Percentiles rank a stretch among this genome's conserved stretches.
Conservation (phyloP, 441 rosid genomes). For the Eutrema salsugineum region DNA sequence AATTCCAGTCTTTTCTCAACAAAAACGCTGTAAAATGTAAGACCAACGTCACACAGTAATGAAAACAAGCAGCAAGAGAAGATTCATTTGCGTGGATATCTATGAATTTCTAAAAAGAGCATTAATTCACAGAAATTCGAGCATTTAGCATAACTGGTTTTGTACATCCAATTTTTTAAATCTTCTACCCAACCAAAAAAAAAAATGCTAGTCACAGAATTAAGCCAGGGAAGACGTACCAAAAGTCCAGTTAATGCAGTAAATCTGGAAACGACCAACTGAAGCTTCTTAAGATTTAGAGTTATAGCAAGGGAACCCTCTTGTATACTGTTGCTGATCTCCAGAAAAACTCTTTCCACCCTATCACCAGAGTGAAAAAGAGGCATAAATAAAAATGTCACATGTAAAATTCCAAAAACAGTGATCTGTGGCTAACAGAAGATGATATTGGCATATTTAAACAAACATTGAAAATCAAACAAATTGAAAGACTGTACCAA, state of each 20-base stretch:
- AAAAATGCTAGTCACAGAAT: not conserved
- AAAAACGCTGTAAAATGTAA: not conserved
- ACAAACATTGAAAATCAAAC: conserved; percentile 11
- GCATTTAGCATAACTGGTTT: not conserved
- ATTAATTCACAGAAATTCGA: not conserved
- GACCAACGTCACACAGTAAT: not conserved
- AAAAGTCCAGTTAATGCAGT: conserved; percentile 95
- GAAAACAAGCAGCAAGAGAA: not conserved
- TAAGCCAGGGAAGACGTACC: conserved; percentile 49
- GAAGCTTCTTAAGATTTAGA: conserved; percentile 76
- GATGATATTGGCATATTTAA: not conserved
- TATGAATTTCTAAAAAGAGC: not conserved
- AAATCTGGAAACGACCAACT: conserved; percentile 75
- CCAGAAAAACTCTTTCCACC: conserved; percentile 93
- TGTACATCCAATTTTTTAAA: not conserved
- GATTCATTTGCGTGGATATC: not conserved
- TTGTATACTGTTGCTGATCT: conserved; percentile 70
- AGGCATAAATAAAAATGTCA: not conserved
- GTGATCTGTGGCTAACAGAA: conserved; percentile 8
- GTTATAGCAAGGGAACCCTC: conserved; percentile 76
- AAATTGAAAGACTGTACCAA: conserved; percentile 51
- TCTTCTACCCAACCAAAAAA: not conserved
- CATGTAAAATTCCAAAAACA: conserved; percentile 8
- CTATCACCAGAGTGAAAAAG: conserved; percentile 40
- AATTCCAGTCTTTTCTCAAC: not conserved